These are phyloP conservation scores for Aspergillus fijiensis DNA, from an alignment of 2,329 filamentous ascomycete genomes.

Conservation along the genomic window DNA sequence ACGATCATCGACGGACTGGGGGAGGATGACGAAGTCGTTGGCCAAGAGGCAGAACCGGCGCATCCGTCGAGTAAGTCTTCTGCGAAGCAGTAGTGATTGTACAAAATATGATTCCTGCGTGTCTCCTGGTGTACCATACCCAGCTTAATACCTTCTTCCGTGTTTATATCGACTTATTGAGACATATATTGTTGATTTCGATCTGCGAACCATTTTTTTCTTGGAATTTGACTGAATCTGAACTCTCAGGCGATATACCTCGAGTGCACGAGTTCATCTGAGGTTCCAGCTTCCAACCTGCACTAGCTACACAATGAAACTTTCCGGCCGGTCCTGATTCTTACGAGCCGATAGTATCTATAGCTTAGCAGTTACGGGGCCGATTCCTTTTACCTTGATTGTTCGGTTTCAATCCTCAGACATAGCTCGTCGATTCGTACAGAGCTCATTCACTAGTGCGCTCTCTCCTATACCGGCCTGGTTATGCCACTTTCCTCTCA, in stretches of 20 bases:
- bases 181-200: neutral
- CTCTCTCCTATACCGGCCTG: no score
- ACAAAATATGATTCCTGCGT: neutral
- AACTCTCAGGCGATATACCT: neutral
- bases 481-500: no score
- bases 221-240: neutral
- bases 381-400: no score
- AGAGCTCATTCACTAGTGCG: no score
- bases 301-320: neutral
- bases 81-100: constrained; percentile 1
- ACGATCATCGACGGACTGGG: constrained; percentile 24
- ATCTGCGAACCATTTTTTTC: neutral
- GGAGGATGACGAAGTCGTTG: neutral
- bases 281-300: neutral
- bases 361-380: no score
- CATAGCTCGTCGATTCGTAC: no score
- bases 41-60: neutral
- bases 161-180: neutral
- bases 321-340: neutral
- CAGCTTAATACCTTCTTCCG: neutral
- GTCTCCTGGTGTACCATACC: neutral
- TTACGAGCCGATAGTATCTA: no score
- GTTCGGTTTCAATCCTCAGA: no score
- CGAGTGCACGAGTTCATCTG: neutral
- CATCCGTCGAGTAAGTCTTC: constrained; percentile 8